Base-by-base conservation (phyloP, 2,329 filamentous ascomycete species). In the Aspergillus sp. region DNA sequence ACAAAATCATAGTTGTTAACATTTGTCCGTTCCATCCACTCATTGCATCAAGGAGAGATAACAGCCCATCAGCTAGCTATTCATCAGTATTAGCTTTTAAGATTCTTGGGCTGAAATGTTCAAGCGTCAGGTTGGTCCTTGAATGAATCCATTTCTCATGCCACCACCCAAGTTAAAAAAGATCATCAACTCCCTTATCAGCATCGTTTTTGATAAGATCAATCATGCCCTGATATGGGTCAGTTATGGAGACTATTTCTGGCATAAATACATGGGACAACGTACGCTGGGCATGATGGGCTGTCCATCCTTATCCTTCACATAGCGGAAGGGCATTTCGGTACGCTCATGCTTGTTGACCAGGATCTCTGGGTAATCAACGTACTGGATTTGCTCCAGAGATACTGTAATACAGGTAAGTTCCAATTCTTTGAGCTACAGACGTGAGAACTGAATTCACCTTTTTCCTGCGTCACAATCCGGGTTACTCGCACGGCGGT, bases 271-370 rank as follows among this genome's bases (percentile, higher is more conserved):
- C n/a, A 39, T 39, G 12, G n/a, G 10, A 31, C 26, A n/a, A 64
- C 76, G 70, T 69, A 95, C 90, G 72, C 87, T 78, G 19, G 93
- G 93, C 90, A 98, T 95, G 46, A 96, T 83, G 1, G 90, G 88
- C 54, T 88, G 75, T 36, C 86, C 89, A 44, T 87, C 74, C 8
- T 79, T 71, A 40, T 78, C 83, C 61, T 80, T 85, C 40, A 98
- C 90, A 63, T 98, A 98, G 54, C 93, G 88, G 69, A 98, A 98
- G 1, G 93, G 93, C 93, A 98, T 97, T 67, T 95, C 79, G 0
- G 90, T 95, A 65, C 87, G 93, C 71, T 98, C 93, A 60, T 95
- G 85, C 63, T 93, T 84, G 65, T 88, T 88, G 65, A 97, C 85
- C 61, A 84, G 84, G 61, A 98, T 79, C 62, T 97, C 91, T 0